Percentiles rank a stretch among this genome's conserved stretches.
These are phyloP conservation scores for Fusarium praegraminearum DNA, from an alignment of 2,329 filamentous ascomycete species.

Conservation along the genomic window DNA sequence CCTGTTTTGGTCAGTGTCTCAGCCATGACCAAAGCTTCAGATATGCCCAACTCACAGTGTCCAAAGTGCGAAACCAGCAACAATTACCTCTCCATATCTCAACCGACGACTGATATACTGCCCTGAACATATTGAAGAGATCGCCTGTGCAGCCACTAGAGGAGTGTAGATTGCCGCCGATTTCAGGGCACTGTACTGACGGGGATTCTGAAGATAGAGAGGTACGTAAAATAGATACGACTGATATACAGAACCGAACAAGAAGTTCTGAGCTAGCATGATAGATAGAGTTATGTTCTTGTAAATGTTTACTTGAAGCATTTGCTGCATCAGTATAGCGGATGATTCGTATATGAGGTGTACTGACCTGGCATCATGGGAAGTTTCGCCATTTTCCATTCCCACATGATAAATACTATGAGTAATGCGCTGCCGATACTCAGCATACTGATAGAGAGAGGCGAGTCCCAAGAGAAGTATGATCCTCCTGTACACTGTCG, in stretches of 20 bases:
- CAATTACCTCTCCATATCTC: neutral
- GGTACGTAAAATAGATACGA: neutral
- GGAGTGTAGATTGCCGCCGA: conserved; percentile 9
- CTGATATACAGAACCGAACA: neutral
- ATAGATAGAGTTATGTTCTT: neutral
- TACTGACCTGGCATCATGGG: conserved; percentile 14
- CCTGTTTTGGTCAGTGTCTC: neutral
- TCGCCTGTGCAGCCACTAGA: neutral
- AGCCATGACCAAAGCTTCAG: rapidly evolving
- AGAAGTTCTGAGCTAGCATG: neutral
- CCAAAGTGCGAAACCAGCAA: neutral
- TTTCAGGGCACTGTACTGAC: neutral
- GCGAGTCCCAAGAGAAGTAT: conserved; percentile 3
- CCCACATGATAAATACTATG: neutral
- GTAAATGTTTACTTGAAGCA: neutral
- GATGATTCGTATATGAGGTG: neutral
- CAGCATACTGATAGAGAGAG: neutral
- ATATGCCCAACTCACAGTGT: neutral
- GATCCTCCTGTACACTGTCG: neutral
- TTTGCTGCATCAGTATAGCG: neutral
- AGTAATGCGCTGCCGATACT: neutral
- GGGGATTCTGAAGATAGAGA: neutral
- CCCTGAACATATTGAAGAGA: neutral
- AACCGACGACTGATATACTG: conserved; percentile 7
- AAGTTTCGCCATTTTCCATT: conserved; percentile 23